A percentile compares a stretch with the other conserved stretches of the same genome.
phyloP scores from a whole-genome alignment of 2,329 filamentous ascomycete species.

The Moelleriella libera region DNA sequence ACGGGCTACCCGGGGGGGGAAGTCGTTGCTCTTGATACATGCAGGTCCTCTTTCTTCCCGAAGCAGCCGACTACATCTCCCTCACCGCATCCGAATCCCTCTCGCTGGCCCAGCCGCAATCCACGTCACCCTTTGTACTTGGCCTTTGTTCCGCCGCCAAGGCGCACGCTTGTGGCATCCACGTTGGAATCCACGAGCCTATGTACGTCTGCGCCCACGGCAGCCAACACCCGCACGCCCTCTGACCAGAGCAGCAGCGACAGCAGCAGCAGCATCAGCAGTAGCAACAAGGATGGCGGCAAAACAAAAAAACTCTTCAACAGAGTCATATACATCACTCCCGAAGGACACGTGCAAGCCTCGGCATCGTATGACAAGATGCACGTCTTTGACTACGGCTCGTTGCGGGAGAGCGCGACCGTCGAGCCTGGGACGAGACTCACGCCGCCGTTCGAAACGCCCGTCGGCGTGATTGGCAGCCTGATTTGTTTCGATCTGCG shows the following conservation, averaged over 20 bases:
- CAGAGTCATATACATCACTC: conserved; percentile 36
- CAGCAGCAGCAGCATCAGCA: no score
- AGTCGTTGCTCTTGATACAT: neutral
- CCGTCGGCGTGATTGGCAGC: conserved; percentile 61
- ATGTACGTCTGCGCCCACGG: conserved; percentile 3
- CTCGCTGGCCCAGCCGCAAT: conserved; percentile 52
- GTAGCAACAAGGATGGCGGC: no score
- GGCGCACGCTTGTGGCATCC: conserved; percentile 52
- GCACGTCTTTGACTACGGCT: conserved; percentile 67
- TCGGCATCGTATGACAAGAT: conserved; percentile 63
- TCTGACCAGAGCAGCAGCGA: no score
- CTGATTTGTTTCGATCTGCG: conserved; percentile 86
- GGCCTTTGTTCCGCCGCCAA: conserved; percentile 59
- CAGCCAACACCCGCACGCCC: conserved; percentile 9
- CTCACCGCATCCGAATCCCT: conserved; percentile 52
- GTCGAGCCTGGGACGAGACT: conserved; percentile 56
- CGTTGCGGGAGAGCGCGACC: conserved; percentile 34
- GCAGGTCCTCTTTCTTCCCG: conserved; percentile 75
- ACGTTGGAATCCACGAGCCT: conserved; percentile 79
- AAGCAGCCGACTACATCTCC: conserved; percentile 82
- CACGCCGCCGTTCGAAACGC: conserved; percentile 55
- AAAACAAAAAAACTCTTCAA: conserved; percentile 25
- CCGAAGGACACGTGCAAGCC: conserved; percentile 26
- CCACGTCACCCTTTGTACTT: conserved; percentile 56
- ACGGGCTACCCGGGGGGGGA: neutral